Conservation (phyloP, 257 asterid genomes). For the Orobanche coerulescens region DNA sequence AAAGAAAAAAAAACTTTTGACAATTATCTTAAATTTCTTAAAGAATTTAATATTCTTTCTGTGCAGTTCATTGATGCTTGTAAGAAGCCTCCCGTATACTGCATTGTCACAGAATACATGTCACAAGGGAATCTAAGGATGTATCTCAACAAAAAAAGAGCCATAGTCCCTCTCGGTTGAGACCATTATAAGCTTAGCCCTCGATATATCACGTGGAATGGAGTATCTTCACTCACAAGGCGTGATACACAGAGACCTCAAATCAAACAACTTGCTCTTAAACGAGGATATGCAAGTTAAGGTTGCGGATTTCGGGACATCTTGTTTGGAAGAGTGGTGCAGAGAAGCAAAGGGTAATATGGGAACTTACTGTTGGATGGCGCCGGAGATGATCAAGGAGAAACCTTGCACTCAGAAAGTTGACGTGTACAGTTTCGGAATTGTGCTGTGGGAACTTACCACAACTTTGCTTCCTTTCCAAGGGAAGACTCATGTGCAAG, state of each 20-base stretch:
- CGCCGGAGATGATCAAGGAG: slow-evolving; percentile 81
- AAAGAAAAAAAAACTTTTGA: not conserved
- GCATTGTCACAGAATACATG: slow-evolving; percentile 76
- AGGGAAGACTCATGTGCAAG: slow-evolving; percentile 79
- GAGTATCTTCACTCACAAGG: slow-evolving; percentile 83
- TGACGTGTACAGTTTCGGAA: slow-evolving; percentile 80
- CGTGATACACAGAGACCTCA: slow-evolving; percentile 82
- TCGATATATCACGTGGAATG: slow-evolving; percentile 81
- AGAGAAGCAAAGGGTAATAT: slow-evolving; percentile 44
- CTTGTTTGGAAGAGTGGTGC: slow-evolving; percentile 71
- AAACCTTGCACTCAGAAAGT: slow-evolving; percentile 64
- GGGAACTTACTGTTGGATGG: slow-evolving; percentile 98
- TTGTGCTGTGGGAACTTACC: slow-evolving; percentile 79
- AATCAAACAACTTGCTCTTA: slow-evolving; percentile 75
- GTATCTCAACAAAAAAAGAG: slow-evolving; percentile 74
- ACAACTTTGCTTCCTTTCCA: slow-evolving; percentile 71
- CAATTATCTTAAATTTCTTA: not conserved
- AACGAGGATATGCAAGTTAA: slow-evolving; percentile 68
- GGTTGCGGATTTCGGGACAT: slow-evolving; percentile 85
- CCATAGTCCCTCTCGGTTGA: slow-evolving; percentile 58
- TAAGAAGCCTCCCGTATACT: slow-evolving; percentile 65
- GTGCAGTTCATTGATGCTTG: slow-evolving; percentile 71
- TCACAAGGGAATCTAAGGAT: slow-evolving; percentile 75
- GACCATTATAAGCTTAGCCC: slow-evolving; percentile 55
- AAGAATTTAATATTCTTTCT: not conserved